phyloP scores from a whole-genome alignment of 2,329 filamentous ascomycete genomes.

The Salinomyces thailandicus region DNA sequence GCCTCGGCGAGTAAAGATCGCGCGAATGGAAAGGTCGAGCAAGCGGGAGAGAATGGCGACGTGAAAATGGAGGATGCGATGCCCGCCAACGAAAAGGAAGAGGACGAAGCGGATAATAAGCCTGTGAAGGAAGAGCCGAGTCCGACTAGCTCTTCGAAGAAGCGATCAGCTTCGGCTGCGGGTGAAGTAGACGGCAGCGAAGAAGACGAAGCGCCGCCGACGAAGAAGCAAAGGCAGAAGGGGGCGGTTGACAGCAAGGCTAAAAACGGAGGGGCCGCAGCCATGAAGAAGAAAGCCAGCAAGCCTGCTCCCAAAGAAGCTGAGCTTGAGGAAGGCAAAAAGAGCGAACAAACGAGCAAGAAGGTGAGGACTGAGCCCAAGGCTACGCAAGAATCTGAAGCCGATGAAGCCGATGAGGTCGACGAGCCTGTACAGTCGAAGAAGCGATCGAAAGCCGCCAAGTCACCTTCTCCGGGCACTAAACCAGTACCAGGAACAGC shows the following conservation, averaged over 20 bases:
- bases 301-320: neutral
- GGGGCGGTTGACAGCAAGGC: conserved; percentile 9
- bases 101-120: conserved; percentile 12
- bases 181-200: conserved; percentile 12
- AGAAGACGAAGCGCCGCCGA: conserved; percentile 25
- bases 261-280: conserved; percentile 18
- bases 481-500: conserved; percentile 6
- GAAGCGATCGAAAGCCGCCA: conserved; percentile 4
- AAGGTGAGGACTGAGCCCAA: neutral
- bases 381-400: neutral
- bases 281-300: conserved; percentile 8
- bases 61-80: conserved; percentile 23
- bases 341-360: conserved; percentile 1
- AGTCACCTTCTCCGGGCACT: conserved; percentile 2
- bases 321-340: conserved; percentile 2
- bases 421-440: conserved; percentile 7
- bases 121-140: conserved; percentile 13
- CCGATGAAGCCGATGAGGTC: conserved; percentile 3
- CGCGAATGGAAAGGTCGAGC: conserved; percentile 23
- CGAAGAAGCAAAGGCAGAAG: conserved; percentile 26
- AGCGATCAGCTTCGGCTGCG: conserved; percentile 17
- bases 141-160: conserved; percentile 17
- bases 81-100: conserved; percentile 15
- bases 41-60: conserved; percentile 24
- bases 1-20: conserved; percentile 8